These are phyloP conservation scores for Eurotiales sp. DNA, from an alignment of 2,329 filamentous ascomycete species.

Conservation along the genomic window DNA sequence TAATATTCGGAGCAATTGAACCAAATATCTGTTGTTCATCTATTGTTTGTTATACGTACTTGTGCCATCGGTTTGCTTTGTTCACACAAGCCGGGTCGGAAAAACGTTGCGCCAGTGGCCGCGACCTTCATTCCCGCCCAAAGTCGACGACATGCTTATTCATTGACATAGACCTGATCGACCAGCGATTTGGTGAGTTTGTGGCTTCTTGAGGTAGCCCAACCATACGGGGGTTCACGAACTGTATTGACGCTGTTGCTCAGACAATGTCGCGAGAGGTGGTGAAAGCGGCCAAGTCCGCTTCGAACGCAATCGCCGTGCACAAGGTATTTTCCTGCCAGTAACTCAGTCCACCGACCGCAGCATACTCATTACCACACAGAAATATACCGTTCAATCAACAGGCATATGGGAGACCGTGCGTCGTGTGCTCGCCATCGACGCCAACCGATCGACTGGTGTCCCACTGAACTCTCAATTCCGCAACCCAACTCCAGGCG, in stretches of 20 bases:
- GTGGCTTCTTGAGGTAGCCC: not conserved
- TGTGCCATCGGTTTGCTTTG: too few relatives aligned
- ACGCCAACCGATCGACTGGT: conserved; percentile 84
- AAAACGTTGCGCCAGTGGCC: conserved; percentile 8
- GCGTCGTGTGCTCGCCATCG: conserved; percentile 73
- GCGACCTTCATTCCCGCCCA: not conserved
- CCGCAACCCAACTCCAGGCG: conserved; percentile 79
- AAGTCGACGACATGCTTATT: conserved; percentile 6
- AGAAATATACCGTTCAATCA: conserved; percentile 97
- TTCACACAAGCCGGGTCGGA: conserved; percentile 9
- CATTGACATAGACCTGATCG: conserved; percentile 1
- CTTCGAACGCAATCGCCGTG: conserved; percentile 34
- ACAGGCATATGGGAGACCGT: conserved; percentile 82
- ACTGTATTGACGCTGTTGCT: not conserved
- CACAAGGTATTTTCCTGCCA: conserved; percentile 29
- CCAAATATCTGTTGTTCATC: not conserved
- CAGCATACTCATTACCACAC: conserved; percentile 11
- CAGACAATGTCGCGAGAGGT: conserved; percentile 33
- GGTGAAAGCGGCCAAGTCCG: conserved; percentile 37
- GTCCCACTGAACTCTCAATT: conserved; percentile 89
- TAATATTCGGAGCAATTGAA: not conserved
- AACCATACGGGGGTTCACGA: not conserved
- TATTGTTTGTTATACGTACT: not conserved
- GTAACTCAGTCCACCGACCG: not conserved
- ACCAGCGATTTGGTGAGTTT: conserved; percentile 5